These are phyloP conservation scores for Monosporascus sp. DNA, from an alignment of 2,329 filamentous ascomycete genomes.

Conservation along the genomic window DNA sequence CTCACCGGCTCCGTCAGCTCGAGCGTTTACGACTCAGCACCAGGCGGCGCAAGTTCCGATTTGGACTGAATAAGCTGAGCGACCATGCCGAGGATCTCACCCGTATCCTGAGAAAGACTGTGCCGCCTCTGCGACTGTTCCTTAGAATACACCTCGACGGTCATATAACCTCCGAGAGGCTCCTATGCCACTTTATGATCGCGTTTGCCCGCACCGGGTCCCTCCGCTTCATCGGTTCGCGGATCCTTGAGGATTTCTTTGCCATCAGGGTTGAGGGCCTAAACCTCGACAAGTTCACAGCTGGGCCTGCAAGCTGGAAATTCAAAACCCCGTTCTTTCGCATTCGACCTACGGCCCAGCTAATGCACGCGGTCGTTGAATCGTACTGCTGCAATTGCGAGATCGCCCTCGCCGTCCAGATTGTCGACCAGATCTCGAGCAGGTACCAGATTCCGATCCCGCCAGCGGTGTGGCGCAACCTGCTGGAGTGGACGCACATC, in stretches of 20 bases:
- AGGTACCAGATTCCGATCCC: slow-evolving; percentile 55
- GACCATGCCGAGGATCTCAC: slow-evolving; percentile 23
- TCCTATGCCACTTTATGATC: slow-evolving; percentile 36
- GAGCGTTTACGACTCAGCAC: slow-evolving; percentile 15
- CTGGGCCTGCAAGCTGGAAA: neutral
- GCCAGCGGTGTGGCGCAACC: slow-evolving; percentile 54
- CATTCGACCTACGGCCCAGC: slow-evolving; percentile 45
- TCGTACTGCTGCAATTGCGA: slow-evolving; percentile 62
- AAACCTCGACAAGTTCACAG: neutral
- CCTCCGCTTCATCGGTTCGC: slow-evolving; percentile 23
- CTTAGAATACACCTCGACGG: slow-evolving; percentile 18
- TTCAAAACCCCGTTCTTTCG: neutral
- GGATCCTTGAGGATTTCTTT: slow-evolving; percentile 25
- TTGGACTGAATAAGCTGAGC: slow-evolving; percentile 25
- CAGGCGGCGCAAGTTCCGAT: slow-evolving; percentile 12
- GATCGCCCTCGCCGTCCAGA: slow-evolving; percentile 49
- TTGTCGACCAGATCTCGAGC: slow-evolving; percentile 58
- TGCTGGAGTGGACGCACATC: slow-evolving; percentile 64
- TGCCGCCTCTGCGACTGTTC: slow-evolving; percentile 25
- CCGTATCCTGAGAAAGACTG: slow-evolving; percentile 20
- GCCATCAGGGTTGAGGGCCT: slow-evolving; percentile 15
- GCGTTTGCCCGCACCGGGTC: slow-evolving; percentile 35
- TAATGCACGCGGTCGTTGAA: slow-evolving; percentile 64
- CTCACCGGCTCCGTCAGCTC: slow-evolving; percentile 7
- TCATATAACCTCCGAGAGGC: slow-evolving; percentile 29